These are phyloP conservation scores for Coprinopsis strossmayeri DNA, from an alignment of 768 basidiomycete species.

Conservation along the genomic window DNA sequence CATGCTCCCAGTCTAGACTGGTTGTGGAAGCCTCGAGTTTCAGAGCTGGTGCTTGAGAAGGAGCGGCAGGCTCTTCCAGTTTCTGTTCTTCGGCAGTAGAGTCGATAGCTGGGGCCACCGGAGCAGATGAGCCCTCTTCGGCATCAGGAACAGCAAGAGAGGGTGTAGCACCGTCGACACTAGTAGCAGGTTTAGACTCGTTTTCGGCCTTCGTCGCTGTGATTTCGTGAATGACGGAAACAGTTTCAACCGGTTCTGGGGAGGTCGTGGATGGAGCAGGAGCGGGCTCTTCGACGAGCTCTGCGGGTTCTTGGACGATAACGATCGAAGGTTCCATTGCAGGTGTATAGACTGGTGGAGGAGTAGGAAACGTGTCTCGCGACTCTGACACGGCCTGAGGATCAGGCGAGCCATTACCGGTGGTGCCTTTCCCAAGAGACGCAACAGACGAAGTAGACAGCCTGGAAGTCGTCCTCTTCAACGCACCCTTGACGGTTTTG, in stretches of 20 bases:
- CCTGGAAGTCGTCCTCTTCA: constrained; percentile 1
- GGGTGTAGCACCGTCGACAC: too few relatives aligned
- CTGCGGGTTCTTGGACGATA: background rate
- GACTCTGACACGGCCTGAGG: background rate
- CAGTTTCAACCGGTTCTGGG: background rate
- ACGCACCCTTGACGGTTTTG: constrained; percentile 2
- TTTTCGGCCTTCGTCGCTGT: too few relatives aligned
- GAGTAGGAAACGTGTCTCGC: too few relatives aligned
- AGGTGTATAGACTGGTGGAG: too few relatives aligned
- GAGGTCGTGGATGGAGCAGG: background rate
- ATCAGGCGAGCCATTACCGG: too few relatives aligned
- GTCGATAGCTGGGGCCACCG: too few relatives aligned
- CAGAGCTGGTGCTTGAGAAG: too few relatives aligned
- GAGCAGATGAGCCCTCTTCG: too few relatives aligned
- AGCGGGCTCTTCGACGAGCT: background rate
- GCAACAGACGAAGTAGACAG: background rate
- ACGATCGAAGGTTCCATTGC: too few relatives aligned
- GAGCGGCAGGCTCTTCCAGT: too few relatives aligned
- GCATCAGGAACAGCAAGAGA: too few relatives aligned
- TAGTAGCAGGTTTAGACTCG: background rate
- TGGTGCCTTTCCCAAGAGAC: background rate
- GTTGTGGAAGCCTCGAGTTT: background rate
- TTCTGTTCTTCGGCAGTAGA: background rate
- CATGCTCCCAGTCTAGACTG: background rate
- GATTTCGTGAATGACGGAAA: too few relatives aligned